Base-by-base conservation (phyloP, 2,329 filamentous ascomycete genomes). In the Stylonectria norvegica region DNA sequence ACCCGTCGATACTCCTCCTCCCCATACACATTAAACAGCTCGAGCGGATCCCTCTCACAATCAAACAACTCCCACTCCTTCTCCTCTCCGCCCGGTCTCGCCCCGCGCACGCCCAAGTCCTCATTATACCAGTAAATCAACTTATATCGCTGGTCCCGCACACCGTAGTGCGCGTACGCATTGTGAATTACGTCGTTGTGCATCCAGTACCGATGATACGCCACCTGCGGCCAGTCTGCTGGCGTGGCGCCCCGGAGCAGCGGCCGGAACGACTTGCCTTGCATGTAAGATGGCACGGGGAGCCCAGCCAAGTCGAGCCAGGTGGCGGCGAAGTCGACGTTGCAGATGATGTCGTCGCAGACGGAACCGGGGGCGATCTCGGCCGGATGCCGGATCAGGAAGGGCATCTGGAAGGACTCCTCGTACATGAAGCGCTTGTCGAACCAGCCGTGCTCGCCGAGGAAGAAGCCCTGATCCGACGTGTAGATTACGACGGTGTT, bases 391-490 rank as follows among this genome's bases (percentile, higher is more conserved):
- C 69, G 65, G 7, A 73, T 62, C 4, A 77, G 51, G 34, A 77
- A 73, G 0, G 74, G 73, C 74, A 78, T 77, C 55, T 77, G 73
- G 58, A 78, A 77, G 11, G 62, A 67, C 54, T 78, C 72, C 45
- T 78, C 73, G 55, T 78, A 78, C 69, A 78, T 76, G 55, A 78
- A 76, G 3, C 74, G 68, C 57, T 78, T 78, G 53, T 77, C 75
- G 48, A 76, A 77, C 73, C 73, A 78, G 38, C 74, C 73, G 44
- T 78, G 75, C 42, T 78, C 74, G 6, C 73, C 73, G 0, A 78
- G 66, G 54, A 77, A 78, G 59, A 77, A 77, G 5, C 74, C 75
- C 44, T 77, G 73, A 46, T 76, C 73, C 0, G 70, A 74, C 0
- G 70, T 75, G 45, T 77, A 77, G n/a, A 76, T 63, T 2, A 77